Conservation (phyloP, 208 protist genomes). For the Trypanosoma brucei region DNA sequence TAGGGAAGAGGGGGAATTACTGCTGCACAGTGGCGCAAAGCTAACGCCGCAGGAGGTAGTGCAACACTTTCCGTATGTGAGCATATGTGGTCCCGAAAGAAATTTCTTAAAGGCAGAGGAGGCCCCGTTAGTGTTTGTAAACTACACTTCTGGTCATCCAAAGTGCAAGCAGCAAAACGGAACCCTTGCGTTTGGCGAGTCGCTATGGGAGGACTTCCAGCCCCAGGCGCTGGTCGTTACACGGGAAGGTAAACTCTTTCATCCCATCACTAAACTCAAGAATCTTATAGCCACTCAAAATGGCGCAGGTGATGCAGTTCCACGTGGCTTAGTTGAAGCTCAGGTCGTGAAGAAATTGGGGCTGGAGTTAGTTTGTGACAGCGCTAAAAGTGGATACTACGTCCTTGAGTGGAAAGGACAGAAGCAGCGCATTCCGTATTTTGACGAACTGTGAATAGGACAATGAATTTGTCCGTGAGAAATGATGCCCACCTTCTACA, state of each 20-base stretch:
- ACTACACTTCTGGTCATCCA: constrained; percentile 5
- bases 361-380: constrained; percentile 32
- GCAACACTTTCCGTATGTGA: constrained; percentile 34
- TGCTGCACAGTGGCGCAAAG: constrained; percentile 12
- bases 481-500: too few relatives aligned
- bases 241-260: constrained; percentile 28
- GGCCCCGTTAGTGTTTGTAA: constrained; percentile 33
- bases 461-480: too few relatives aligned
- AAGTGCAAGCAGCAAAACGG: constrained; percentile 8
- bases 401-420: constrained; percentile 30
- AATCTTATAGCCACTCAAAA: not conserved
- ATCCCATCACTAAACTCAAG: constrained; percentile 22
- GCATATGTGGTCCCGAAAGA: constrained; percentile 25
- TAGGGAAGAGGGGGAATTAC: not conserved
- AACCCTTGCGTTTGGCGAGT: constrained; percentile 20
- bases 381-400: constrained; percentile 25
- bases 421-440: constrained; percentile 20
- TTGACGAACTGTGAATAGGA: not conserved
- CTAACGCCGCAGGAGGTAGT: constrained; percentile 20
- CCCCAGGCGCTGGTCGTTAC: constrained; percentile 17
- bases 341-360: constrained; percentile 30
- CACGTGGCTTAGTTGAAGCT: constrained; percentile 27
- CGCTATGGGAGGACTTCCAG: constrained; percentile 20
- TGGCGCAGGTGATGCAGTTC: not conserved
- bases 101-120: constrained; percentile 40